Evolutionary conservation across 495 filamentous ascomycete genomes (phyloP), one percentile per base, ranked within the genome.

Genomic region (Terfezia boudieri): DNA sequence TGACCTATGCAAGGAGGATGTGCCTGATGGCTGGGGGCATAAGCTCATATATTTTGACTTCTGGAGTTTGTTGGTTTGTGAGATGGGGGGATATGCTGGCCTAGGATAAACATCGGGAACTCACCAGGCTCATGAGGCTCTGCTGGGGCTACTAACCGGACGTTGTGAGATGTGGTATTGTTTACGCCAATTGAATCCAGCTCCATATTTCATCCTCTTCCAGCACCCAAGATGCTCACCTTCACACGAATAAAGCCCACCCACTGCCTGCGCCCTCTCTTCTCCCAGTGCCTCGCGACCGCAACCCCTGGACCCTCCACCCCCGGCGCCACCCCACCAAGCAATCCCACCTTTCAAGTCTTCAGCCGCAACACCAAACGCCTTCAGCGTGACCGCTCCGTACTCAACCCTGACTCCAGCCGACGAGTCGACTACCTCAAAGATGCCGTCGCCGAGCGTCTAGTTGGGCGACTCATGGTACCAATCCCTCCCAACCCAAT

Each of bases 311-410:
- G 46, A 6, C 22, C 50, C 4, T 32, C 51, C 37, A 46, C 55
- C 20, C 58, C 77, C 17, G 8, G 14, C 41, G 17, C 12, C 41
- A 9, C 17, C 41, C 41, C 14, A 14, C 41, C 14, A 20, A 4
- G 14, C 12, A 46, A 46, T 46, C 83, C 87, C 38, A 73, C 78
- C 53, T 74, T 88, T 55, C 78, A 95, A 61, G 83, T 99, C 68
- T 99, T 99, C 81, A 88, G 90, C 68, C 76, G 79, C 50, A 74
- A 76, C 51, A 76, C 77, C 16, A 99, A 99, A 72, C 83, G 81
- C 67, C 70, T 90, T 22, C 92, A 99, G 64, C 86, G 83, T 62
- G 86, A 95, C 67, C 79, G 90, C 23, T 81, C 88, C 9, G 87
- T 84, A 7, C 62, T 66, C 36, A 71, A 93, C 65, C 72, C 76